These are phyloP conservation scores for Lepidium africanum DNA, from an alignment of 345 rosid genomes.

Conservation along the genomic window DNA sequence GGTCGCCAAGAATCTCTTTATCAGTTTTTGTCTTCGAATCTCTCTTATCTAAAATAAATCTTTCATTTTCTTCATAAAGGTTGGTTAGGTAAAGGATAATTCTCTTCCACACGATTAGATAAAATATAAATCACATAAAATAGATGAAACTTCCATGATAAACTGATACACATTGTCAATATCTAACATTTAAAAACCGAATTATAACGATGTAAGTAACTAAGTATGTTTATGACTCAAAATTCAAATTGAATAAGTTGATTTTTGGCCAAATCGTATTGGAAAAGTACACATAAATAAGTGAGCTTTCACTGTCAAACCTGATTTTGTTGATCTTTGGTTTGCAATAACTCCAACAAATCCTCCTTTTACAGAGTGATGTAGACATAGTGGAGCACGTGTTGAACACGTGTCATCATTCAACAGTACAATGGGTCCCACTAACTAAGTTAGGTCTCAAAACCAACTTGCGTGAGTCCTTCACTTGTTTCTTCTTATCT, in stretches of 20 bases:
- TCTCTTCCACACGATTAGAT: background rate
- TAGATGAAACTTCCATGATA: background rate
- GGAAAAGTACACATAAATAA: conserved; percentile 12
- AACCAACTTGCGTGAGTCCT: background rate
- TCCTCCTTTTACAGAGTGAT: background rate
- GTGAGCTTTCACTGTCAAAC: conserved; percentile 15
- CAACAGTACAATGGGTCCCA: background rate
- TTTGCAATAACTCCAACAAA: conserved; percentile 1
- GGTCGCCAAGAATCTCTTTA: conserved; percentile 7
- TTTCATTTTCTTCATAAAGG: background rate
- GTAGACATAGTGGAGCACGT: background rate
- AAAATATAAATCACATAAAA: background rate
- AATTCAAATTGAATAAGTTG: background rate
- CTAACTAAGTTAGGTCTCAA: background rate
- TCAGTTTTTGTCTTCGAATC: background rate
- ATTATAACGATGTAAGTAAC: no score
- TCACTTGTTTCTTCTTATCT: background rate
- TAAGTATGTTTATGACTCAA: background rate
- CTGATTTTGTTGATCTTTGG: conserved; percentile 15
- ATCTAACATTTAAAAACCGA: no score
- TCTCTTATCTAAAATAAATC: background rate
- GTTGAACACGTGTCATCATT: background rate
- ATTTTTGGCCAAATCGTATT: background rate
- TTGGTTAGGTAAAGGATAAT: background rate
- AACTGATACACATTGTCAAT: background rate